Base-by-base conservation (phyloP, 257 asterid species). In the Capsicum rhomboideum region DNA sequence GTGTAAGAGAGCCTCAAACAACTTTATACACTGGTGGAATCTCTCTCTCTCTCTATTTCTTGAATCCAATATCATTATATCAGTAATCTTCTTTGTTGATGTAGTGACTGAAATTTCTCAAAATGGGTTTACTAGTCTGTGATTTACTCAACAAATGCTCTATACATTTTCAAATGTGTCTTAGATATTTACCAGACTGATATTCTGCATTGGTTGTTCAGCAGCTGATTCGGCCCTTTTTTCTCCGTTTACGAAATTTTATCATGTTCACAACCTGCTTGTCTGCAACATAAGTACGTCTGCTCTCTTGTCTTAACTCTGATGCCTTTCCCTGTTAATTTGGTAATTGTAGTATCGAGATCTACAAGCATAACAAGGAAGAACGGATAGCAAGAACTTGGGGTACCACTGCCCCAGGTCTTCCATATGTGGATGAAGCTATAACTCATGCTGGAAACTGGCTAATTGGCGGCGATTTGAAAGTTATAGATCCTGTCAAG, bases 361-460 rank as follows among this genome's bases (percentile, higher is more conserved):
- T 94, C 46, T 96, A 92, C 92, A 96, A 96, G 88, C 99, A 96
- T 90, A 91, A 93, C 86, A 96, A 94, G 86, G 99, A 96, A 90
- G 99, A 96, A 85, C 91, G 99, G 82, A 90, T 94, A 42, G 98
- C 99, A 63, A 89, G 99, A 88, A 92, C 98, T 7, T 95, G 98
- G 99, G 99, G 99, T 40, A 95, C 97, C 82, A 94, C 97, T 7
- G 96, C 96, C 72, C 92, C 90, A 23, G 98, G 98, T 53, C 90
- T 95, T 31, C 99, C 99, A 67, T 95, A 95, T 53, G 99, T 83
- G 13, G 97, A 95, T 82, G 87, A 93, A 84, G 85, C 97, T 37
- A 92, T 95, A 82, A 83, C 87, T 44, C 74, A 87, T 50, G 86
- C 97, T 71, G 99, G 99, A 61, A 85, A 95, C 89, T 95, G 99